A percentile compares a stretch with the other conserved stretches of the same genome.
These are phyloP conservation scores for Allium fistulosum DNA, from an alignment of 106 monocot species.

Conservation along the genomic window DNA sequence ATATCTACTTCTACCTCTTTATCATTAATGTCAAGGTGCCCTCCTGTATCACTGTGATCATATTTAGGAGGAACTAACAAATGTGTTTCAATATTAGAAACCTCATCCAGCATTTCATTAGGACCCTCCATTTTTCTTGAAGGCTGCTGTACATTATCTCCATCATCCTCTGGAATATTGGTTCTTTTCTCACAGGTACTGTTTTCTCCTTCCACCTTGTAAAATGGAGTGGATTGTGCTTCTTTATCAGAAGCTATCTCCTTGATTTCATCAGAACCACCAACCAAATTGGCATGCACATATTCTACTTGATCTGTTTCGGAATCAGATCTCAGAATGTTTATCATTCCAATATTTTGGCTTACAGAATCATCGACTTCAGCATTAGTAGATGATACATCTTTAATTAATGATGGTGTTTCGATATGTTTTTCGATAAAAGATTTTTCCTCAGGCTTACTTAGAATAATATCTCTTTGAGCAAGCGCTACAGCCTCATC, in stretches of 20 bases:
- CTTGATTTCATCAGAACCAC: neutral
- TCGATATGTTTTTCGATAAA: conserved; percentile 2
- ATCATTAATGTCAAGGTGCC: neutral
- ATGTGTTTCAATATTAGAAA: conserved; percentile 1
- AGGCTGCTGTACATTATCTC: neutral
- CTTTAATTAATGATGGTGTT: neutral
- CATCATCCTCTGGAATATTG: neutral
- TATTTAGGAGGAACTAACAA: neutral
- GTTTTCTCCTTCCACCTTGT: no score
- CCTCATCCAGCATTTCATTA: neutral
- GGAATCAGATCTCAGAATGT: no score
- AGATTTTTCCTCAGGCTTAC: neutral
- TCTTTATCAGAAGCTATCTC: neutral
- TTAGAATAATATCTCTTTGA: neutral
- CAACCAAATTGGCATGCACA: neutral
- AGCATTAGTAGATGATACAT: neutral
- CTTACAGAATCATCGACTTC: neutral
- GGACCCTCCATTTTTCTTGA: conserved; percentile 1
- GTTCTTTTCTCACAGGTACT: no score
- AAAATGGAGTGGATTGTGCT: neutral
- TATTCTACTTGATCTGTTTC: neutral
- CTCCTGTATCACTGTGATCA: neutral
- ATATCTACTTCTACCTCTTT: neutral
- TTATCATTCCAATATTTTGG: no score
- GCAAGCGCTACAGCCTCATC: neutral